phyloP scores from a whole-genome alignment of 257 asterid species.

The Nicotiana benthamiana region DNA sequence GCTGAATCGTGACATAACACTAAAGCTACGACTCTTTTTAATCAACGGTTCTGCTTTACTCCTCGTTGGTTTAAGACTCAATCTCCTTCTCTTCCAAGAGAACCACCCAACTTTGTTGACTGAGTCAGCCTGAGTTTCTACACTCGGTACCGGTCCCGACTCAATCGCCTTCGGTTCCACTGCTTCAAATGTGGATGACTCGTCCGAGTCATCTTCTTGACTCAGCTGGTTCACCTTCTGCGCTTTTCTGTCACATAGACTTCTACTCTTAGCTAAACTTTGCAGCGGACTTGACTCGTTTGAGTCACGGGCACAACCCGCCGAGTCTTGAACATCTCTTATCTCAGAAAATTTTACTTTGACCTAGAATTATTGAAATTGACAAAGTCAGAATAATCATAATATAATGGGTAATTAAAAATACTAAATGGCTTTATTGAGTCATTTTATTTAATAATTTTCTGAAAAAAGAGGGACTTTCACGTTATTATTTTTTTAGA shows the following conservation, averaged over 20 bases:
- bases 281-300: constrained; percentile 1
- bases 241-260: neutral
- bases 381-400: neutral
- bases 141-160: neutral
- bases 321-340: constrained; percentile 18
- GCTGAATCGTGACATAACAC: constrained; percentile 8
- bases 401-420: neutral
- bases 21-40: constrained; percentile 14
- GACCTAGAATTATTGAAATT: constrained; percentile 27
- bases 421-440: neutral
- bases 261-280: neutral
- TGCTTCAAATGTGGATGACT: constrained; percentile 1
- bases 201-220: constrained; percentile 16
- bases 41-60: constrained; percentile 29
- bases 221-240: constrained; percentile 19
- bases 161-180: constrained; percentile 6
- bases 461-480: neutral
- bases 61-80: constrained; percentile 39
- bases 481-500: neutral
- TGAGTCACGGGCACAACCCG: neutral
- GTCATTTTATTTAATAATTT: neutral
- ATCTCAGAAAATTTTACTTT: constrained; percentile 37
- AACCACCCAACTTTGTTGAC: constrained; percentile 47
- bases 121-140: constrained; percentile 13
- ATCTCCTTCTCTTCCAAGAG: constrained; percentile 46